Base-by-base conservation (phyloP, 2,329 filamentous ascomycete species). In the Aquanectria penicillioides region DNA sequence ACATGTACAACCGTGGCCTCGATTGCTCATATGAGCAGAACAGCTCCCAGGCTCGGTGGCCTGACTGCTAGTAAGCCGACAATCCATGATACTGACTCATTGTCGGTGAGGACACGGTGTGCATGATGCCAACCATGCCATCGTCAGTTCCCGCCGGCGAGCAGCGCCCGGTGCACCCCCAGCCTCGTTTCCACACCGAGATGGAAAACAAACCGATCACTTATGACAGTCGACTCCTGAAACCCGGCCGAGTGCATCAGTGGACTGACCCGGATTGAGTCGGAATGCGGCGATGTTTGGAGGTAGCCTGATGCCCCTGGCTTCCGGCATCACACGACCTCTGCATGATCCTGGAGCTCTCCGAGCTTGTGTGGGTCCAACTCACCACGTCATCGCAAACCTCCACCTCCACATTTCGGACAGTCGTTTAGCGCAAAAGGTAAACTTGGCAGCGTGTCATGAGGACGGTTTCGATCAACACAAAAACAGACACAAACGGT, bases 331-430 rank as follows among this genome's bases (percentile, higher is more conserved):
- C 63, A 66, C 63, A 61, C 62, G 62, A 66, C 62, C 50, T 58
- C 20, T 52, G 61, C 54, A 61, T 54, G 59, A 56, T 26, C 46
- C 56, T 67, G 61, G 68, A 70, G 68, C 68, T 70, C 66, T 61
- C 62, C 57, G 63, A 69, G 68, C 68, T 70, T 61, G 68, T 70
- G 68, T 70, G 68, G 68, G 68, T 63, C 68, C 53, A 26, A 37
- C 31, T 55, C 38, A 65, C 57, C 57, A 63, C 63, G 65, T 66
- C 65, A 68, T 67, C 44, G 57, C 36, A 52, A 36, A 58, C 66
- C 64, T 69, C 60, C 59, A 67, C 65, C 66, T 69, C 66, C 66
- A 57, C 66, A 69, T 53, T 69, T 64, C 67, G 48, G 34, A 7
- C 46, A 25, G 38, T 20, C 20, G n/a, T 43, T 31, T 44, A 57